phyloP scores from a whole-genome alignment of 768 basidiomycete genomes.

The Suillus alpinus region DNA sequence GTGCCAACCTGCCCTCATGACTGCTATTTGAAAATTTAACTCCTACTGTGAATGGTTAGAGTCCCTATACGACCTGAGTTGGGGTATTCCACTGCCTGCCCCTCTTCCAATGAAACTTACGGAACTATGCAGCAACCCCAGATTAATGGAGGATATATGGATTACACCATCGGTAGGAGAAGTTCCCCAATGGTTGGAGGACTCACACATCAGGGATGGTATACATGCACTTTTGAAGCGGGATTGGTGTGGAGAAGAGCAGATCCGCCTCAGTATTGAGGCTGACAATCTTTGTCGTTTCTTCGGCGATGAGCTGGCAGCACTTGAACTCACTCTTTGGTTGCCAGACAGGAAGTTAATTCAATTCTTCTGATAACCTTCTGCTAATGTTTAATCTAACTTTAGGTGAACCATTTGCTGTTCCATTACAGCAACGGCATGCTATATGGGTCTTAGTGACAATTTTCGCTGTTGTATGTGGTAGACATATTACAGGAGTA shows the following conservation, averaged over 20 bases:
- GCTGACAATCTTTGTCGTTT: slow-evolving; percentile 36
- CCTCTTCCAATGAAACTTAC: slow-evolving; percentile 30
- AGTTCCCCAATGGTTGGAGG: slow-evolving; percentile 32
- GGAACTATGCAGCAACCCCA: slow-evolving; percentile 10
- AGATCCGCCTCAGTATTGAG: slow-evolving; percentile 19
- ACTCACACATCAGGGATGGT: slow-evolving; percentile 27
- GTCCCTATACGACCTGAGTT: slow-evolving; percentile 16
- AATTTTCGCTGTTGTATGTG: background rate
- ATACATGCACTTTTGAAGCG: slow-evolving; percentile 29
- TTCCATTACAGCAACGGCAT: background rate
- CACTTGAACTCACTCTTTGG: slow-evolving; percentile 19
- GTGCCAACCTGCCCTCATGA: slow-evolving; percentile 22
- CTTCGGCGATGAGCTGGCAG: slow-evolving; percentile 29
- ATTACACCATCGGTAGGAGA: slow-evolving; percentile 16
- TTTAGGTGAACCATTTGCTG: background rate
- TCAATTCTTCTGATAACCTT: background rate
- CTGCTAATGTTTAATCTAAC: background rate
- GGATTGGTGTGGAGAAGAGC: slow-evolving; percentile 32
- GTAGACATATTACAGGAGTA: background rate
- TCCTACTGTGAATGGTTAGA: slow-evolving; percentile 21
- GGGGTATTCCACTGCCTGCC: slow-evolving; percentile 31
- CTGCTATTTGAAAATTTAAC: slow-evolving; percentile 28
- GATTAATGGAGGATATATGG: slow-evolving; percentile 39
- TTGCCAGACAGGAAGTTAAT: slow-evolving; percentile 10
- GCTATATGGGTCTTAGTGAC: background rate